Percentiles rank a stretch among this genome's conserved stretches.
Evolutionary conservation across 306 rosid species (phyloP).

Genomic region (Lagenaria siceraria): DNA sequence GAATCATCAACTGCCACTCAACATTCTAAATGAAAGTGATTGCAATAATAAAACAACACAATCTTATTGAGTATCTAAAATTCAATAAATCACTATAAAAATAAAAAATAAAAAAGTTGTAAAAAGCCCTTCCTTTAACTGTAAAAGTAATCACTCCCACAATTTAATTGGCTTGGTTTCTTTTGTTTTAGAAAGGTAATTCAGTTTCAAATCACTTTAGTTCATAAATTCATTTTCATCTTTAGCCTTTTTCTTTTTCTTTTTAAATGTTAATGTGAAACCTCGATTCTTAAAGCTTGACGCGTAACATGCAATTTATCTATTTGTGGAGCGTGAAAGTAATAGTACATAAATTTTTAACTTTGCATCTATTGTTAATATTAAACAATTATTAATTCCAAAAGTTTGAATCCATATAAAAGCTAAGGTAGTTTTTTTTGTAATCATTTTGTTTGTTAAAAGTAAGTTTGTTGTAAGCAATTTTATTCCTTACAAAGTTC

Average conservation of each 20-base stretch:
- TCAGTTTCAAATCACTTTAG: background rate
- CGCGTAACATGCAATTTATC: background rate
- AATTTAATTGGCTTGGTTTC: background rate
- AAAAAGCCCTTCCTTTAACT: background rate
- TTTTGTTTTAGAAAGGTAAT: background rate
- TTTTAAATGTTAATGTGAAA: background rate
- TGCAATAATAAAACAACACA: background rate
- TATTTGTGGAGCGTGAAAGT: background rate
- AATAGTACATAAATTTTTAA: background rate
- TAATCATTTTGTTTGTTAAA: background rate
- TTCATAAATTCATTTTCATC: background rate
- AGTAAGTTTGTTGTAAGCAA: background rate
- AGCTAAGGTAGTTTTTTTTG: background rate
- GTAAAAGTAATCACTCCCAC: background rate
- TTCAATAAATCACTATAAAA: background rate
- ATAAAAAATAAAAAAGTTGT: background rate
- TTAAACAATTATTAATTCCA: background rate
- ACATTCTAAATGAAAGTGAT: constrained; percentile 20
- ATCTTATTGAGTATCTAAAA: constrained; percentile 1
- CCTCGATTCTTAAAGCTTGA: background rate
- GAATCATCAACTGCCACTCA: constrained; percentile 36
- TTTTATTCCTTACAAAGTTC: background rate
- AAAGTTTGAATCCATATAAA: background rate
- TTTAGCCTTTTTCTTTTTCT: background rate
- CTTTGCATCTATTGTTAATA: background rate